Evolutionary conservation across 768 basidiomycete species (phyloP).

Genomic region (Trametes gibbosa): DNA sequence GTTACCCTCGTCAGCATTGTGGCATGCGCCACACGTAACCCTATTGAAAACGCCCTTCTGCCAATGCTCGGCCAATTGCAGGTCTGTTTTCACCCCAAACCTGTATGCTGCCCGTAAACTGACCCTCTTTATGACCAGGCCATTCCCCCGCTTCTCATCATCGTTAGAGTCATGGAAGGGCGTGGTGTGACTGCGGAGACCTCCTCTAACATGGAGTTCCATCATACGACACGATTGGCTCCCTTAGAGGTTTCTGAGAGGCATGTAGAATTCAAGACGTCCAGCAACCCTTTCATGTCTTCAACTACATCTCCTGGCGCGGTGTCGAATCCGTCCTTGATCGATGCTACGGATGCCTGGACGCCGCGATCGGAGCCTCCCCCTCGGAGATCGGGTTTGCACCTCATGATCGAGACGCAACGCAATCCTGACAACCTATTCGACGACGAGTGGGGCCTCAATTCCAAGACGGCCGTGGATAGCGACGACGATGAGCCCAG

Average conservation of each 20-base stretch:
- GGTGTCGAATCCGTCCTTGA: too few relatives aligned
- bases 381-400: too few relatives aligned
- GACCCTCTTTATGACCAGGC: conserved; percentile 1
- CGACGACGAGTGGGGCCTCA: too few relatives aligned
- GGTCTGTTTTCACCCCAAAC: conserved; percentile 8
- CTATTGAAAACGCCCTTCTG: conserved; percentile 23
- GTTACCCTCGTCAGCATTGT: conserved; percentile 20
- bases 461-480: too few relatives aligned
- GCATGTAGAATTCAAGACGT: not conserved
- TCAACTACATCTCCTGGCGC: not conserved
- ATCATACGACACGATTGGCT: too few relatives aligned
- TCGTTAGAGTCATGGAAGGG: conserved; percentile 18
- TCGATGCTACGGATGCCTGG: too few relatives aligned
- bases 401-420: too few relatives aligned
- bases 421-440: too few relatives aligned
- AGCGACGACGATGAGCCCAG: too few relatives aligned
- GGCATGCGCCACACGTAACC: conserved; percentile 17
- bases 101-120: not conserved
- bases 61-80: conserved; percentile 28
- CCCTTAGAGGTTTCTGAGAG: too few relatives aligned
- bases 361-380: too few relatives aligned
- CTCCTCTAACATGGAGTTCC: too few relatives aligned
- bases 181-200: conserved; percentile 12
- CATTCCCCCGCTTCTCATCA: conserved; percentile 24
- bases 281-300: not conserved